A percentile compares a stretch with the other conserved stretches of the same genome.
These are phyloP conservation scores for Parachaetomium inaequale DNA, from an alignment of 495 filamentous ascomycete genomes.

Conservation along the genomic window DNA sequence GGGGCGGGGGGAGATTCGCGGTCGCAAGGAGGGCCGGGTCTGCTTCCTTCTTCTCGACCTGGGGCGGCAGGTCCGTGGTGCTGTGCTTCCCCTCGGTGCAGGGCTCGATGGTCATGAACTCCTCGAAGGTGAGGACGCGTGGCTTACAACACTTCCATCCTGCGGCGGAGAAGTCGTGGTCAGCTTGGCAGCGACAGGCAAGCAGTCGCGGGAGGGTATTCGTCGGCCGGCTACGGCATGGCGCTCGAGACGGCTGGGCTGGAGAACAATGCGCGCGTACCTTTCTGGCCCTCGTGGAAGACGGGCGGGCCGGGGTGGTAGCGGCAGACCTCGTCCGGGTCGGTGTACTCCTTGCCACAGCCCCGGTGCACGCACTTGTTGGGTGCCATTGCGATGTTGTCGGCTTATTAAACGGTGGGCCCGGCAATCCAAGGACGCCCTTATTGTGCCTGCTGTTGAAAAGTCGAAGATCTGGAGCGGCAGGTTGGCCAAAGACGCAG, in stretches of 20 bases:
- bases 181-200: conserved; percentile 16
- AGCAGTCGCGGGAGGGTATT: not conserved
- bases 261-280: conserved; percentile 47
- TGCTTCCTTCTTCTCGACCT: conserved; percentile 52
- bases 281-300: conserved; percentile 99
- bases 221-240: not conserved
- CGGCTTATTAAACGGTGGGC: not conserved
- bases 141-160: conserved; percentile 99
- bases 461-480: not conserved
- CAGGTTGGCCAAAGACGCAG: not conserved
- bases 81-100: conserved; percentile 95
- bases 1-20: conserved; percentile 42
- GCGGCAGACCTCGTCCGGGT: conserved; percentile 77
- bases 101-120: conserved; percentile 90
- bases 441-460: not conserved
- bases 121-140: conserved; percentile 95
- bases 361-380: conserved; percentile 97
- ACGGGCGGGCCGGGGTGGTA: conserved; percentile 93
- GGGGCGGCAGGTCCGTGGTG: conserved; percentile 63
- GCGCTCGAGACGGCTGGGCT: not conserved
- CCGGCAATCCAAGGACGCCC: not conserved
- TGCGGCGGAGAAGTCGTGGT: conserved; percentile 34
- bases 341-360: conserved; percentile 83
- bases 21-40: conserved; percentile 34
- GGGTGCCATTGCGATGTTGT: conserved; percentile 57